These are phyloP conservation scores for Dalechampia spathulata DNA, from an alignment of 441 rosid genomes.

Conservation along the genomic window DNA sequence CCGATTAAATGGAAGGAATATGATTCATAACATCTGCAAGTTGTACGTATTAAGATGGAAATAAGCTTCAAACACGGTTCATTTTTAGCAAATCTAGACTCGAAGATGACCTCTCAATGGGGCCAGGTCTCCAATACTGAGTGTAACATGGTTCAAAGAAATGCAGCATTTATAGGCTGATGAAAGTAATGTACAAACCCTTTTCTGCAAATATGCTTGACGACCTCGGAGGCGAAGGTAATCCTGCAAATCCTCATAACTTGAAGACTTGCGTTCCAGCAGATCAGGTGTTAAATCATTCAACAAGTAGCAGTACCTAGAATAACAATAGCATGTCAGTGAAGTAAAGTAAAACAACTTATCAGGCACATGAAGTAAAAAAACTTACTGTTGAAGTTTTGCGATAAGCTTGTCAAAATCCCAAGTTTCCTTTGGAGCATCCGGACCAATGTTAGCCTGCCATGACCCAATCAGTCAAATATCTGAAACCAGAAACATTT, in stretches of 20 bases:
- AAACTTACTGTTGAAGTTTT: conserved; percentile 84
- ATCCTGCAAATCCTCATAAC: conserved; percentile 64
- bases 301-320: conserved; percentile 88
- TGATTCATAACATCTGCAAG: neutral
- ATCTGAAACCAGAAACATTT: conserved; percentile 1
- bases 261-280: conserved; percentile 54
- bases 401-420: conserved; percentile 90
- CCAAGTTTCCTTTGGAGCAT: conserved; percentile 74
- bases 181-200: conserved; percentile 37
- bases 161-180: neutral
- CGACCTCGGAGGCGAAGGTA: conserved; percentile 77
- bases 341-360: conserved; percentile 27
- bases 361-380: conserved; percentile 21
- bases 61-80: neutral
- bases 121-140: neutral
- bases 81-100: neutral
- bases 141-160: too few species aligned
- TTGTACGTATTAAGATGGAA: neutral
- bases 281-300: conserved; percentile 73
- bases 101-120: neutral
- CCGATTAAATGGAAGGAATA: neutral
- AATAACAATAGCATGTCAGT: conserved; percentile 13
- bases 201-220: conserved; percentile 89
- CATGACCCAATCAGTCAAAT: conserved; percentile 13
- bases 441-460: conserved; percentile 90